Percentiles rank a stretch among this genome's conserved stretches.
Conservation (phyloP, 139 green algal genomes). For the Coelastrella sp. region DNA sequence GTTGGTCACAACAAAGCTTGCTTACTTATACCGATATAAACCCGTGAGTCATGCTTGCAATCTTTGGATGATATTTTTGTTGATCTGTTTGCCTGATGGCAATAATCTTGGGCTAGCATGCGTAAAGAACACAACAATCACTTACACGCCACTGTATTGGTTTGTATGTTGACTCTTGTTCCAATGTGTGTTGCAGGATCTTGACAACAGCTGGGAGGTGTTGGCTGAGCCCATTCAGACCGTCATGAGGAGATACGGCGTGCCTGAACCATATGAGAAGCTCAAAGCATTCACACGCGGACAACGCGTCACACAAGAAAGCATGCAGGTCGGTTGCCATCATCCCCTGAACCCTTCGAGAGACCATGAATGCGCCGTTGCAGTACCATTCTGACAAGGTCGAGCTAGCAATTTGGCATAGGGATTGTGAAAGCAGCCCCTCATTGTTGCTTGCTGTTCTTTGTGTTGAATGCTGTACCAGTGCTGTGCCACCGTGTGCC, state of each 20-base stretch:
- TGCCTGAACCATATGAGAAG: slow-evolving; percentile 99
- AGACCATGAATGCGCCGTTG: background rate
- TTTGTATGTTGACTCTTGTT: background rate
- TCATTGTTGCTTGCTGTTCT: no score
- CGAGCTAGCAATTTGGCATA: background rate
- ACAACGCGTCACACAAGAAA: slow-evolving; percentile 78
- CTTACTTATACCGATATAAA: no score
- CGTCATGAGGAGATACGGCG: slow-evolving; percentile 80
- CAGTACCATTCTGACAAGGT: background rate
- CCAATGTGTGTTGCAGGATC: slow-evolving; percentile 62
- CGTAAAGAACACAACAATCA: background rate
- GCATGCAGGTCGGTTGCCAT: slow-evolving; percentile 57
- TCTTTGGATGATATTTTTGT: no score
- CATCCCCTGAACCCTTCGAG: no score
- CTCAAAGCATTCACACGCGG: slow-evolving; percentile 98
- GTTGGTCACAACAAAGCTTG: no score
- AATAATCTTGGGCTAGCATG: no score
- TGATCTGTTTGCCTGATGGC: no score
- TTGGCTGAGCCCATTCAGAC: slow-evolving; percentile 99
- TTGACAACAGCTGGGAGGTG: slow-evolving; percentile 92
- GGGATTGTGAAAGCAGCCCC: no score
- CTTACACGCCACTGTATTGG: background rate
- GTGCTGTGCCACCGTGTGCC: no score
- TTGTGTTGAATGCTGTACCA: no score
- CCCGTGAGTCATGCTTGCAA: no score